These are phyloP conservation scores for Candida gorgasii DNA, from an alignment of 805 yeast species.

Conservation along the genomic window DNA sequence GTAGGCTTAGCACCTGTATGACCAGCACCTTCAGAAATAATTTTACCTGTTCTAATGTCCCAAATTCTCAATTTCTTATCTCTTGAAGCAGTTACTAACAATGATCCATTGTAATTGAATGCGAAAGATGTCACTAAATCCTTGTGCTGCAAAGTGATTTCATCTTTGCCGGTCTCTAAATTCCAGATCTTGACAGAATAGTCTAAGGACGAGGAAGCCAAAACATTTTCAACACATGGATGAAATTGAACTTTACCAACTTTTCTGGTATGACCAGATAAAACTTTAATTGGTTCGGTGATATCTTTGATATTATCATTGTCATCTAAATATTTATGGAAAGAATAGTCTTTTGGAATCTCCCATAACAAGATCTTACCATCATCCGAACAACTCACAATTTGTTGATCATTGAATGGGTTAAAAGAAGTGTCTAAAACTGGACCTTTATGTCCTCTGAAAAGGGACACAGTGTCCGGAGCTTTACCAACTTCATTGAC, in stretches of 20 bases:
- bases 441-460: conserved; percentile 94
- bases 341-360: conserved; percentile 79
- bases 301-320: conserved; percentile 66
- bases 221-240: conserved; percentile 82
- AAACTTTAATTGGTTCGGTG: conserved; percentile 60
- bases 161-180: conserved; percentile 68
- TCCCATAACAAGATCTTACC: conserved; percentile 83
- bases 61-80: conserved; percentile 89
- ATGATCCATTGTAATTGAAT: conserved; percentile 86
- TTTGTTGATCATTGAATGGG: conserved; percentile 76
- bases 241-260: conserved; percentile 91
- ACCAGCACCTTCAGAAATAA: conserved; percentile 82
- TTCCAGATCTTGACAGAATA: conserved; percentile 93
- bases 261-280: conserved; percentile 87
- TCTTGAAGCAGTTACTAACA: conserved; percentile 84
- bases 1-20: conserved; percentile 92
- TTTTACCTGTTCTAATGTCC: conserved; percentile 77
- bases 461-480: conserved; percentile 90
- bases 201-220: conserved; percentile 90
- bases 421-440: conserved; percentile 95
- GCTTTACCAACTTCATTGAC: conserved; percentile 83
- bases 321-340: conserved; percentile 55
- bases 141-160: conserved; percentile 75
- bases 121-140: conserved; percentile 92
- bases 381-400: conserved; percentile 81